phyloP scores from a whole-genome alignment of 2,329 filamentous ascomycete genomes.

The Botrytis squamosa region DNA sequence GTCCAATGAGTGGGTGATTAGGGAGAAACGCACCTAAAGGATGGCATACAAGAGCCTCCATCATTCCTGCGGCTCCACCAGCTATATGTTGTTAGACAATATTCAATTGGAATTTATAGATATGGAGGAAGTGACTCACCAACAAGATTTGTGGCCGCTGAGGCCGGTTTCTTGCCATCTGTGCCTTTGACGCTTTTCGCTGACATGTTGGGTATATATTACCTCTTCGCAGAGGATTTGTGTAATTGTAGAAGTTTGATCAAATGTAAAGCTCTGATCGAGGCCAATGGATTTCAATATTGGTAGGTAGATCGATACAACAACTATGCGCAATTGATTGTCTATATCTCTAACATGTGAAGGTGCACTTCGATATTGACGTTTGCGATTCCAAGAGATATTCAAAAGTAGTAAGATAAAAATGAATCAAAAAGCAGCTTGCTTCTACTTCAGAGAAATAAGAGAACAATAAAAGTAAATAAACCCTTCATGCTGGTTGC shows the following conservation, averaged over 20 bases:
- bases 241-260: not conserved
- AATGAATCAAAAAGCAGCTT: conserved; percentile 6
- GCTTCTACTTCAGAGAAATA: not conserved
- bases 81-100: conserved; percentile 52
- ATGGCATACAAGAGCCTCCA: conserved; percentile 96
- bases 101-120: conserved; percentile 5
- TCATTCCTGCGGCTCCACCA: conserved; percentile 96
- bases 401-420: not conserved
- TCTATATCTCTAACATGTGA: conserved; percentile 2
- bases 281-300: not conserved
- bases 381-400: not conserved
- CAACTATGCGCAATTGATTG: not conserved
- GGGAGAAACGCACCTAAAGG: conserved; percentile 66
- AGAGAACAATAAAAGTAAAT: not conserved
- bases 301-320: not conserved
- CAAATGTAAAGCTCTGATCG: not conserved
- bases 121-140: conserved; percentile 51
- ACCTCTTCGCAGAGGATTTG: not conserved
- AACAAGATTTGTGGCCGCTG: conserved; percentile 86
- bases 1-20: not conserved
- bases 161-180: conserved; percentile 71
- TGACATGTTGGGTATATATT: conserved; percentile 48
- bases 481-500: not conserved
- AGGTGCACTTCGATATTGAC: not conserved
- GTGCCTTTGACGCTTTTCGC: conserved; percentile 56